These are phyloP conservation scores for Peterozyma xylosa DNA, from an alignment of 805 yeast species.

Conservation along the genomic window DNA sequence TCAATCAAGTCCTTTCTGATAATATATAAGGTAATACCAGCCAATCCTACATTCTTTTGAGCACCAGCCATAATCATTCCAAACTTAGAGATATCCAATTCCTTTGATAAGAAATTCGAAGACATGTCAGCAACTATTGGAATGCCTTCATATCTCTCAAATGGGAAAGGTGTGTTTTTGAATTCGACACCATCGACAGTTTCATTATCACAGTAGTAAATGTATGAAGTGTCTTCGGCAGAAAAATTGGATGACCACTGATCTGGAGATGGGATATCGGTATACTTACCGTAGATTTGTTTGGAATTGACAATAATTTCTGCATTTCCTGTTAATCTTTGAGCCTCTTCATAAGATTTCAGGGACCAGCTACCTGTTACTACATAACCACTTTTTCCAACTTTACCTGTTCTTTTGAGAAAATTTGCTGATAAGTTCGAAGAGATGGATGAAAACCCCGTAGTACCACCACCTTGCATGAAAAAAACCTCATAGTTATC, in stretches of 20 bases:
- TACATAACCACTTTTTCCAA: slow-evolving; percentile 78
- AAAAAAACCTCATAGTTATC: slow-evolving; percentile 92
- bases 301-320: slow-evolving; percentile 65
- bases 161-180: slow-evolving; percentile 35
- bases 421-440: slow-evolving; percentile 74
- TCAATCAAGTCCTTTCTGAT: slow-evolving; percentile 75
- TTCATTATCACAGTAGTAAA: slow-evolving; percentile 93
- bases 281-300: slow-evolving; percentile 48
- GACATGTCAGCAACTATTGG: slow-evolving; percentile 94
- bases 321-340: slow-evolving; percentile 70
- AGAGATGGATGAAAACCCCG: slow-evolving; percentile 85
- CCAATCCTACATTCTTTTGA: slow-evolving; percentile 94
- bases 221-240: slow-evolving; percentile 66
- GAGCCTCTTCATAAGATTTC: slow-evolving; percentile 82
- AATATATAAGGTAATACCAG: slow-evolving; percentile 90
- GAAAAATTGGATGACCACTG: slow-evolving; percentile 51
- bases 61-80: slow-evolving; percentile 97
- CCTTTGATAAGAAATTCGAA: slow-evolving; percentile 79
- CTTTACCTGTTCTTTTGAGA: slow-evolving; percentile 57
- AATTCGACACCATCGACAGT: slow-evolving; percentile 95
- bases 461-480: slow-evolving; percentile 97
- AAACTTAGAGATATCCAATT: slow-evolving; percentile 73
- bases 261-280: slow-evolving; percentile 56
- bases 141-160: slow-evolving; percentile 52
- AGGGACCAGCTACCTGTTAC: slow-evolving; percentile 94